These are phyloP conservation scores for Zizania palustris DNA, from an alignment of 202 grass and related monocot genomes.

Conservation along the genomic window DNA sequence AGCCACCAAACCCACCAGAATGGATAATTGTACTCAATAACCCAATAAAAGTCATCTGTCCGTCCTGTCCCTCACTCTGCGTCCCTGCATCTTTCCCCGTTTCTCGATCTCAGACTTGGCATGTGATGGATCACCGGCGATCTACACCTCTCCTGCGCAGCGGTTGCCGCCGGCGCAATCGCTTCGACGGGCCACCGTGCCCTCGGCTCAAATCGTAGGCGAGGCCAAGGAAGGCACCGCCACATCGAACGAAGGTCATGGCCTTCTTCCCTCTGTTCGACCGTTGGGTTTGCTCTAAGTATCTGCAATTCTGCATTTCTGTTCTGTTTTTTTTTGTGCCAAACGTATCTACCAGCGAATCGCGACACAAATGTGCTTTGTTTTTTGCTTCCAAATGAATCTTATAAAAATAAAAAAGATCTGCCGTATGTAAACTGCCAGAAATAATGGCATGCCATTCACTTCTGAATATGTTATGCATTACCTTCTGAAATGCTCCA, in stretches of 20 bases:
- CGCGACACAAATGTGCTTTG: no score
- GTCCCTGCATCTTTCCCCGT: neutral
- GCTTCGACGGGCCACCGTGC: constrained; percentile 4
- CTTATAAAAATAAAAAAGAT: neutral
- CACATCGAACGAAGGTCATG: constrained; percentile 30
- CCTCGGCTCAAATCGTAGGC: neutral
- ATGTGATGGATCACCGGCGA: neutral
- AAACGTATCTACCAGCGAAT: neutral
- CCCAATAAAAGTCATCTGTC: constrained; percentile 25
- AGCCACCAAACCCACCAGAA: constrained; percentile 14
- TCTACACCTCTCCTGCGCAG: neutral
- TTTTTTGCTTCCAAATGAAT: neutral
- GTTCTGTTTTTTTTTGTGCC: neutral
- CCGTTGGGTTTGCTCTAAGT: constrained; percentile 5
- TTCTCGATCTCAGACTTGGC: neutral
- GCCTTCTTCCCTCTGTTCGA: neutral
- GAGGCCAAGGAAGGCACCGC: neutral
- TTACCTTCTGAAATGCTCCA: neutral
- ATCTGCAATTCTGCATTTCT: neutral
- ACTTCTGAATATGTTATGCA: neutral
- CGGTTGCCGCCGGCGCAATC: neutral
- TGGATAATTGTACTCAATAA: constrained; percentile 5
- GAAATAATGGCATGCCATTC: neutral
- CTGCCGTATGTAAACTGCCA: neutral
- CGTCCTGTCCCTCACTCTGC: neutral